Evolutionary conservation across 1,139 yeast genomes (phyloP).

Genomic region (Meyerozyma guilliermondii): DNA sequence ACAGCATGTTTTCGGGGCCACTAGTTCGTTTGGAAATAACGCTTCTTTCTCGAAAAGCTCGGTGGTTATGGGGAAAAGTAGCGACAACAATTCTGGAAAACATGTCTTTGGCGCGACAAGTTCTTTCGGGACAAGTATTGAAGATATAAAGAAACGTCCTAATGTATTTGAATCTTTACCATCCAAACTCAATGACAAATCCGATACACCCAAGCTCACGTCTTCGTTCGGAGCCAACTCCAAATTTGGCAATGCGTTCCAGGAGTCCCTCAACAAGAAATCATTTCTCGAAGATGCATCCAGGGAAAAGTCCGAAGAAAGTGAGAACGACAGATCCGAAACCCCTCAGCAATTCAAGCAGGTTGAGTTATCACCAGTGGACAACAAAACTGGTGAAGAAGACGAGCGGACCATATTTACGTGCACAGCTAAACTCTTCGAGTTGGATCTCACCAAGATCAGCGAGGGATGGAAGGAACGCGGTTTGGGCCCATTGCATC

Average conservation of each 20-base stretch:
- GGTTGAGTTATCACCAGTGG: slow-evolving; percentile 49
- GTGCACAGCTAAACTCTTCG: slow-evolving; percentile 76
- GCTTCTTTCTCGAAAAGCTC: neutral
- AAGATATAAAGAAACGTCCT: slow-evolving; percentile 19
- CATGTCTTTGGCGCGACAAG: slow-evolving; percentile 1
- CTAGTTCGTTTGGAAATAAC: slow-evolving; percentile 53
- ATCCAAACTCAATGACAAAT: slow-evolving; percentile 8
- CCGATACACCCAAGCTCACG: slow-evolving; percentile 1
- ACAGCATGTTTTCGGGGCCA: slow-evolving; percentile 39
- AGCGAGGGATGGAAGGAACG: slow-evolving; percentile 91
- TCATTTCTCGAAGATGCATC: slow-evolving; percentile 47
- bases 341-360: slow-evolving; percentile 40
- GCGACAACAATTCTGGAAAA: slow-evolving; percentile 10
- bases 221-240: slow-evolving; percentile 54
- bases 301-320: slow-evolving; percentile 14
- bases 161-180: slow-evolving; percentile 32
- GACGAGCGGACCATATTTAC: slow-evolving; percentile 66
- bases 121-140: slow-evolving; percentile 7
- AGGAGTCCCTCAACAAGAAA: slow-evolving; percentile 42
- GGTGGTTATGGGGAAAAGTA: neutral
- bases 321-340: slow-evolving; percentile 10
- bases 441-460: slow-evolving; percentile 58
- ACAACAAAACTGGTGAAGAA: slow-evolving; percentile 82
- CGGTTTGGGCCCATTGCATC: slow-evolving; percentile 82
- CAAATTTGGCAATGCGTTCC: slow-evolving; percentile 55